Conservation (phyloP, 768 basidiomycete genomes). For the Agrocybe pediades region DNA sequence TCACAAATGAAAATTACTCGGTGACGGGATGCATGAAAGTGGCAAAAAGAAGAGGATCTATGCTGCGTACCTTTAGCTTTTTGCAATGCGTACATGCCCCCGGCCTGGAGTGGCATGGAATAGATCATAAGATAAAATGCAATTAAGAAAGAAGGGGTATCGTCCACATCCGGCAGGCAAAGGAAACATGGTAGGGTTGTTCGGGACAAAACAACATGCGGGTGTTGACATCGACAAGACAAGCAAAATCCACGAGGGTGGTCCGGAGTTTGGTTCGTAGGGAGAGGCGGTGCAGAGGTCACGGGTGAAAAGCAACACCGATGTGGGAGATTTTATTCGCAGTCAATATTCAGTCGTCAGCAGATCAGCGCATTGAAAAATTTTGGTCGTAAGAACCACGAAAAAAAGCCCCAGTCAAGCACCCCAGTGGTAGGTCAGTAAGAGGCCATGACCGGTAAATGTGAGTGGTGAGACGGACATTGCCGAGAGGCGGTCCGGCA, state of each 20-base stretch:
- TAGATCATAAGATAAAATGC: not conserved
- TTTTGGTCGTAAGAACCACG: no score
- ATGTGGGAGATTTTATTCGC: not conserved
- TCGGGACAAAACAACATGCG: conserved; percentile 13
- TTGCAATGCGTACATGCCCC: conserved; percentile 89
- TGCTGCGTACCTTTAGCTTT: conserved; percentile 76
- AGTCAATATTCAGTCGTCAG: not conserved
- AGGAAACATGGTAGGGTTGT: conserved; percentile 2
- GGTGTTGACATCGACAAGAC: conserved; percentile 4
- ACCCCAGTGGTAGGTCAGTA: not conserved
- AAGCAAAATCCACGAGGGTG: conserved; percentile 3
- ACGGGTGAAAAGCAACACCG: conserved; percentile 14
- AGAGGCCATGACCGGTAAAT: not conserved
- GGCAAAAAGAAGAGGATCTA: conserved; percentile 7
- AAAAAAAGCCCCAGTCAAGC: no score
- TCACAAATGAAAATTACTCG: conserved; percentile 2
- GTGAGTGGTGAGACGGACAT: not conserved
- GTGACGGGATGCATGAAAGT: conserved; percentile 7
- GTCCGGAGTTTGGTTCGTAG: conserved; percentile 6
- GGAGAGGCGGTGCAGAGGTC: conserved; percentile 16
- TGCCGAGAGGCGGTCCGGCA: not conserved
- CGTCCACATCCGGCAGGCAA: not conserved
- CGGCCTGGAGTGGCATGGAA: conserved; percentile 49
- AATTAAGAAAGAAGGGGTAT: not conserved
- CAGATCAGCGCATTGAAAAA: no score